Percentiles rank a stretch among this genome's conserved stretches.
phyloP scores from a whole-genome alignment of 768 basidiomycete genomes.

The Mycena metata region DNA sequence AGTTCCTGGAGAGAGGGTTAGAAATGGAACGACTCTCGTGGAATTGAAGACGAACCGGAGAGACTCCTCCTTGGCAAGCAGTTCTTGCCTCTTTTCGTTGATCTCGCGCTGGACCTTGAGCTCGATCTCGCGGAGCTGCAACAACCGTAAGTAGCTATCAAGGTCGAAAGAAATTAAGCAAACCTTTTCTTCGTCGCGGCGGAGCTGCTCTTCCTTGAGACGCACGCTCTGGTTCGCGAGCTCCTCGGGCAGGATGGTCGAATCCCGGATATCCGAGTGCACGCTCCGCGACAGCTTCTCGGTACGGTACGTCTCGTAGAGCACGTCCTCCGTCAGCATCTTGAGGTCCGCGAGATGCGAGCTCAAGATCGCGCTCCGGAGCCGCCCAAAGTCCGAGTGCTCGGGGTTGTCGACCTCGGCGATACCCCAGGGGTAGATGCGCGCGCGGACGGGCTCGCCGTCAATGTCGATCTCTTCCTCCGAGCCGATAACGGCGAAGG shows the following conservation, averaged over 20 bases:
- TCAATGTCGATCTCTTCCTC: slow-evolving; percentile 89
- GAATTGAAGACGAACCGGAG: slow-evolving; percentile 62
- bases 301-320: slow-evolving; percentile 91
- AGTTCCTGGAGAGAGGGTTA: slow-evolving; percentile 53
- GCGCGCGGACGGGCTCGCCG: slow-evolving; percentile 82
- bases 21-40: neutral
- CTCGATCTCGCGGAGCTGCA: slow-evolving; percentile 86
- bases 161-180: slow-evolving; percentile 14
- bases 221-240: slow-evolving; percentile 88
- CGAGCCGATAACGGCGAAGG: slow-evolving; percentile 90
- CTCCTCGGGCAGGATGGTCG: slow-evolving; percentile 87
- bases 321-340: slow-evolving; percentile 83
- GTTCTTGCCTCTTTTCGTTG: slow-evolving; percentile 87
- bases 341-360: slow-evolving; percentile 91
- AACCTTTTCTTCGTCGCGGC: slow-evolving; percentile 89
- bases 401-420: slow-evolving; percentile 93
- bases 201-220: slow-evolving; percentile 92
- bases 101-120: slow-evolving; percentile 90
- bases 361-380: slow-evolving; percentile 86
- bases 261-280: slow-evolving; percentile 72
- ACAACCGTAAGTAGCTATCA: slow-evolving; percentile 13
- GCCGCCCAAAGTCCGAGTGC: slow-evolving; percentile 88
- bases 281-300: slow-evolving; percentile 87
- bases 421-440: slow-evolving; percentile 93
- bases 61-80: slow-evolving; percentile 88